Percentiles rank a stretch among this genome's conserved stretches.
phyloP scores from a whole-genome alignment of 1,139 yeast genomes.

The Trichomonascaceae sp. region DNA sequence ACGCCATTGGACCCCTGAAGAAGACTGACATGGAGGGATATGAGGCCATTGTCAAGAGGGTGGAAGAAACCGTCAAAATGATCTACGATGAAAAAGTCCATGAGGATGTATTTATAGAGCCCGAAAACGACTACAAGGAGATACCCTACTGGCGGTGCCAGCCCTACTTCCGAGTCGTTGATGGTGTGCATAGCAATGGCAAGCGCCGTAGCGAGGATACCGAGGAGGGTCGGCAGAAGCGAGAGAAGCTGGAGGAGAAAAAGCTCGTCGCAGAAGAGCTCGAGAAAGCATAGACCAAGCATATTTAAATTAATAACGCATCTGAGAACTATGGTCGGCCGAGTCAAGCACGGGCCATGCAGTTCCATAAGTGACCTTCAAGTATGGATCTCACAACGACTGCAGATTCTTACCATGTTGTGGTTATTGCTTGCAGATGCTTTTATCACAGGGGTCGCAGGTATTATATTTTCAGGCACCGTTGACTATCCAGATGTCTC shows the following conservation, averaged over 20 bases:
- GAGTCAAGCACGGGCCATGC: too few species aligned
- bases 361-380: too few species aligned
- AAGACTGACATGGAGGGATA: constrained; percentile 37
- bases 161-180: constrained; percentile 60
- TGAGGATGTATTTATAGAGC: constrained; percentile 40
- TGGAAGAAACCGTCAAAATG: constrained; percentile 50
- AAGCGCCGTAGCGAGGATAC: constrained; percentile 8
- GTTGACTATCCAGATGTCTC: not conserved
- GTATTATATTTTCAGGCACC: not conserved
- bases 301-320: too few species aligned
- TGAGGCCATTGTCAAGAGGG: constrained; percentile 54
- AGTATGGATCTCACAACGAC: too few species aligned
- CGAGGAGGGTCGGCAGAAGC: constrained; percentile 3
- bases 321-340: too few species aligned
- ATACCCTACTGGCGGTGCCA: constrained; percentile 98
- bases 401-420: too few species aligned
- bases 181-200: constrained; percentile 13
- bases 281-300: too few species aligned
- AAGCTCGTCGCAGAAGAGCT: too few species aligned
- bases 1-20: constrained; percentile 48
- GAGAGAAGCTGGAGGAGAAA: constrained; percentile 1
- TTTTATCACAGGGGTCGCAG: not conserved
- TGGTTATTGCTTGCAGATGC: too few species aligned
- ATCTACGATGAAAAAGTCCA: constrained; percentile 31
- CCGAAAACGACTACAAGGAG: constrained; percentile 68